phyloP scores from a whole-genome alignment of 176 grass and related monocot genomes.

The Metroxylon sagu region DNA sequence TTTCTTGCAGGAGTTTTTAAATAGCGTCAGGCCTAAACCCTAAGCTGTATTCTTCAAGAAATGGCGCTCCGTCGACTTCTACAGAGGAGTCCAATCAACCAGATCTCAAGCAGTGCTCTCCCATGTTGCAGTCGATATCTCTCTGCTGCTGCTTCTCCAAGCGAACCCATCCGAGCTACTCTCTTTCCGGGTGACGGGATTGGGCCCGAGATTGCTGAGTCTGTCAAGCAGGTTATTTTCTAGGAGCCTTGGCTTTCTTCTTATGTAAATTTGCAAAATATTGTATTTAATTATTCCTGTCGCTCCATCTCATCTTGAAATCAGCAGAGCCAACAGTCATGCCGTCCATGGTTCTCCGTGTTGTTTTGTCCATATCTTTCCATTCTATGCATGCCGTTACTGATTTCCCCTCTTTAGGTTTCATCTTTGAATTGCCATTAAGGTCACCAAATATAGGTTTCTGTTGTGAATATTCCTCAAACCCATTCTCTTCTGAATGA shows the following conservation, averaged over 20 bases:
- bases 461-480: too few relatives aligned
- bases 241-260: too few relatives aligned
- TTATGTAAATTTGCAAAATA: background rate
- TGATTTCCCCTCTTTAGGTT: too few relatives aligned
- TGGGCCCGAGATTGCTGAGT: slow-evolving; percentile 86
- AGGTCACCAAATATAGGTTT: too few relatives aligned
- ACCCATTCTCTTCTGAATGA: too few relatives aligned
- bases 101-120: slow-evolving; percentile 12
- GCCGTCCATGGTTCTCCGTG: too few relatives aligned
- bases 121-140: slow-evolving; percentile 13
- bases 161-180: slow-evolving; percentile 37
- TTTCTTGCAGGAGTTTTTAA: too few relatives aligned
- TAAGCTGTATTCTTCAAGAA: background rate
- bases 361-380: too few relatives aligned
- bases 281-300: background rate
- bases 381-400: too few relatives aligned
- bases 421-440: too few relatives aligned
- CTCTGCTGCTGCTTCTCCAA: slow-evolving; percentile 13
- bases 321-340: too few relatives aligned
- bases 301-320: background rate
- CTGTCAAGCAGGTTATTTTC: slow-evolving; percentile 63
- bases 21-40: too few relatives aligned
- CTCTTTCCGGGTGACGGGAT: slow-evolving; percentile 94
- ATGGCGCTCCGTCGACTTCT: slow-evolving; percentile 30
- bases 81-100: slow-evolving; percentile 11